Percentiles rank a stretch among this genome's conserved stretches.
These are phyloP conservation scores for Phytophthora crassamura DNA, from an alignment of 352 stramenopile species.

Conservation along the genomic window DNA sequence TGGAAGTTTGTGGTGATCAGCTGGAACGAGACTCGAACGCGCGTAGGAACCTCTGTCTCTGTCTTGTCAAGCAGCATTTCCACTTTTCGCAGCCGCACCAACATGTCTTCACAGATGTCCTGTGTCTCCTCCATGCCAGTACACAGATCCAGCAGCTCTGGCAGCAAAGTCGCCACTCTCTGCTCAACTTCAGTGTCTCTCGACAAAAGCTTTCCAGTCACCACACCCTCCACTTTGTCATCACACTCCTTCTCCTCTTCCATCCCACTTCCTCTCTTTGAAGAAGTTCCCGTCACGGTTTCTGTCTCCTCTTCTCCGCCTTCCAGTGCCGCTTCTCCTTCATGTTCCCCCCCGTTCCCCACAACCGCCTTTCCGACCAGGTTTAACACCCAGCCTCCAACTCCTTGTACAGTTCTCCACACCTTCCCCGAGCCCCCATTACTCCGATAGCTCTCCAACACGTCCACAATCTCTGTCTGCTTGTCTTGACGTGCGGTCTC, in stretches of 20 bases:
- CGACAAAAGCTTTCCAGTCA: slow-evolving; percentile 18
- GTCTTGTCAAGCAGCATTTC: slow-evolving; percentile 10
- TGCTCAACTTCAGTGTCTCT: neutral
- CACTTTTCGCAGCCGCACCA: slow-evolving; percentile 12
- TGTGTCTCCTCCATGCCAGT: slow-evolving; percentile 13
- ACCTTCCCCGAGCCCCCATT: neutral
- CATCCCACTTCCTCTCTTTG: no score
- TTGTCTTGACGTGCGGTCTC: neutral
- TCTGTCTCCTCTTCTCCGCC: neutral
- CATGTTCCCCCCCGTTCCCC: slow-evolving; percentile 4
- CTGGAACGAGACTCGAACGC: neutral
- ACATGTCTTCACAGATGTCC: slow-evolving; percentile 24
- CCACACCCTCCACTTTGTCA: no score
- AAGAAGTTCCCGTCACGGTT: neutral
- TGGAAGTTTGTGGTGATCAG: slow-evolving; percentile 12
- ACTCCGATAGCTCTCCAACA: neutral
- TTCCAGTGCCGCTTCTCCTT: neutral
- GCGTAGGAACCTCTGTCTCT: neutral
- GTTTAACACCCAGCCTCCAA: slow-evolving; percentile 5
- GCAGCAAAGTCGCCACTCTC: slow-evolving; percentile 9
- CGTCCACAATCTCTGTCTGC: neutral
- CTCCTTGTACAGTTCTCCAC: neutral
- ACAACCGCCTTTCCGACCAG: neutral
- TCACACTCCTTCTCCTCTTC: no score
- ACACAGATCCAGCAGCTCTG: slow-evolving; percentile 5